Base-by-base conservation (phyloP, 805 yeast species). In the Candida parachauliodes region DNA sequence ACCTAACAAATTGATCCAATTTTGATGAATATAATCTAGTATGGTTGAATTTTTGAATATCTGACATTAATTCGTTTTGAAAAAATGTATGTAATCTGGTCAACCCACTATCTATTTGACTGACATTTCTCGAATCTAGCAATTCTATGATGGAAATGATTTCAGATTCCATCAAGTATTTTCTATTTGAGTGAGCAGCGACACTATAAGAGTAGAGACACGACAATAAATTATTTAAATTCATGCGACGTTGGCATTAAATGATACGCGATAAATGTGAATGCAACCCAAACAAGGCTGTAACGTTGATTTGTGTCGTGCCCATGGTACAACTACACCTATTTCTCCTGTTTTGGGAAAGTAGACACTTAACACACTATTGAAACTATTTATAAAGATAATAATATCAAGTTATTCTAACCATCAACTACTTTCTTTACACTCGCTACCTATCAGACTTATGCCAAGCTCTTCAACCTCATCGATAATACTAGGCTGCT, bases 401-500 rank as follows among this genome's bases (percentile, higher is more conserved):
- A n/a, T n/a, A n/a, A n/a, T n/a, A 20, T 20, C 9, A 6, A 20
- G 6, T 20, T 9, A 20, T 20, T 20, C 9, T 20, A 20, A 20
- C 22, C 9, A 20, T 20, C 22, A 20, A 7, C 22, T 7, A 7
- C 22, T 20, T 20, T 20, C 22, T 20, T 20, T 20, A 6, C 9
- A 7, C 9, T 20, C 6, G n/a, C n/a, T 20, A 20, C 9, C 22
- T 20, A 20, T 20, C 22, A 20, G 22, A 7, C 21, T 14, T 14
- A 39, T 39, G 42, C 23, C 32, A 15, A 19, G 28, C 14, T 35
- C 43, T 14, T 44, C 44, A 3, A 26, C 46, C 11, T 39, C 39
- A 14, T 43, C 66, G 15, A 68, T 79, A 10, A 47, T 68, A 3
- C 41, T 81, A 1, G 91, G 91, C 8, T 79, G 87, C 43, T 47